A percentile compares a stretch with the other conserved stretches of the same genome.
phyloP scores from a whole-genome alignment of 805 yeast species.

The Candida peoriensis region DNA sequence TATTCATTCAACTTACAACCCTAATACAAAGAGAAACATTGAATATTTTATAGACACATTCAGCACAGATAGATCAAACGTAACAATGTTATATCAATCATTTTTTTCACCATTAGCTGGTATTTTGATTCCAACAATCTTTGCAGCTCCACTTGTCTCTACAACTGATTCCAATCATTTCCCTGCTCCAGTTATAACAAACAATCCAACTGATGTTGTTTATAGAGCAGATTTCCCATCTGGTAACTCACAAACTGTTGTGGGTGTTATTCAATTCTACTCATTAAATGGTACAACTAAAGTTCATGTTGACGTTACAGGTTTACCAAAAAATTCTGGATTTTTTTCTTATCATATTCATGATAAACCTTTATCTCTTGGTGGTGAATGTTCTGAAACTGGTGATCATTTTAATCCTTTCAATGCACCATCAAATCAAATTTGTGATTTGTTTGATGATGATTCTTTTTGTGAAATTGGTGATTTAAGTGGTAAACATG shows the following conservation, averaged over 20 bases:
- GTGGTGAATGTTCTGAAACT: constrained; percentile 48
- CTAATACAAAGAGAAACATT: no score
- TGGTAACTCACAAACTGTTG: constrained; percentile 29
- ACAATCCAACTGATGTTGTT: constrained; percentile 23
- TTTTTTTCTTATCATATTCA: constrained; percentile 70
- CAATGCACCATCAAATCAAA: constrained; percentile 42
- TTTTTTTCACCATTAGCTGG: no score
- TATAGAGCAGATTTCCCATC: constrained; percentile 27
- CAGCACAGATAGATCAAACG: no score
- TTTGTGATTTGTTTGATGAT: constrained; percentile 46
- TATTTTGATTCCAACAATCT: no score
- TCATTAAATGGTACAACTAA: constrained; percentile 55
- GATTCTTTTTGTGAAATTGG: constrained; percentile 66
- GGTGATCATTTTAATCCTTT: constrained; percentile 64
- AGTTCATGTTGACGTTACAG: constrained; percentile 67
- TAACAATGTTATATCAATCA: no score
- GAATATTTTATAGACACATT: no score
- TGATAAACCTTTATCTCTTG: constrained; percentile 45
- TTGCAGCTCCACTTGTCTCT: no score
- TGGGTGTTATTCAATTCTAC: constrained; percentile 55
- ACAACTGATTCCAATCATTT: constrained; percentile 5
- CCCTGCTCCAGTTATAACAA: constrained; percentile 12
- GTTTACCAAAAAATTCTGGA: constrained; percentile 62
- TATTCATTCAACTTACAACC: no score
- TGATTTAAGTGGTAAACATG: constrained; percentile 76